Base-by-base conservation (phyloP, 306 rosid genomes). In the Phaseolus lunatus region DNA sequence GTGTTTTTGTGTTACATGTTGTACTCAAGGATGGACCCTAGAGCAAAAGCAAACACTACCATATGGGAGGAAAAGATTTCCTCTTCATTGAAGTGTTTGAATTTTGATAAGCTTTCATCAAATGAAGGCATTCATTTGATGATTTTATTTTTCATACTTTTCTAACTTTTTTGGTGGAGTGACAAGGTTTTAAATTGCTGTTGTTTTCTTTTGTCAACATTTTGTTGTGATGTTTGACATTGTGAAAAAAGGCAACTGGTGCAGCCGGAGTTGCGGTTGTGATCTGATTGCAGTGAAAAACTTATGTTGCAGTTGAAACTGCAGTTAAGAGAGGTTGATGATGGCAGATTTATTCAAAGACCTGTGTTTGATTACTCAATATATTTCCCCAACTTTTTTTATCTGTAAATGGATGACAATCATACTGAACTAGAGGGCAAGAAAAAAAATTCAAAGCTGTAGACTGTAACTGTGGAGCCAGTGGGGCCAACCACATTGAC, bases 91-190 rank as follows among this genome's bases (percentile, higher is more conserved):
- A 39, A 2, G 57, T 15, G 49, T 18, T 45, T 67, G 20, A 23
- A 44, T 24, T 67, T 41, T 62, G 35, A 29, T 5, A 71, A 48
- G 44, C 66, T 69, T 50, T 5, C 44, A 70, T 81, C 20, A 61
- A 45, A 65, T 52, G 49, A 39, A 39, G 54, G 41, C 48, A 59
- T 49, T 49, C 19, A 19, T 68, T 48, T 67, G 52, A 63, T 12
- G 37, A 3, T 72, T 24, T 16, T 9, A 4, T 37, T 4, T 19
- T 35, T 22, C 52, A 72, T 15, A 41, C 22, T 33, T 50, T 33
- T 76, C 14, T 29, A 44, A 12, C 9, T 70, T 31, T 23, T 22
- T 43, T 66, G 7, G 10, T 54, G 29, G 9, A 14, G 15, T 3
- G 8, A 9, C 13, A 57, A n/a, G 16, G 63, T 56, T 56, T 12